Percentiles rank a stretch among this genome's conserved stretches.
These are phyloP conservation scores for Calonectria pauciramosa DNA, from an alignment of 2,329 filamentous ascomycete species.

Conservation along the genomic window DNA sequence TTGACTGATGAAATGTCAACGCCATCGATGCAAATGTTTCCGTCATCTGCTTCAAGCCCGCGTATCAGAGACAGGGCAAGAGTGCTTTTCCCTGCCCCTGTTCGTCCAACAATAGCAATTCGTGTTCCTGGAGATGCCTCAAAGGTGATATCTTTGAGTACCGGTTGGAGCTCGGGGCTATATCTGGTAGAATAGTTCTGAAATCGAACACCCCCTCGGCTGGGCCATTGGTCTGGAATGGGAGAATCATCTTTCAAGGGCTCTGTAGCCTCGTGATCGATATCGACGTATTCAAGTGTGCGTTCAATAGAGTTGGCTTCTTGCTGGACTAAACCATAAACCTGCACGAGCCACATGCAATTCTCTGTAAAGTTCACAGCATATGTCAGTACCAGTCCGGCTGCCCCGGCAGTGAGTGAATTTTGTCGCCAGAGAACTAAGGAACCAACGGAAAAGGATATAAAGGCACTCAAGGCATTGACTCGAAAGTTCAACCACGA, in stretches of 20 bases:
- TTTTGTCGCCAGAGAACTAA: conserved; percentile 70
- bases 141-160: conserved; percentile 78
- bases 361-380: conserved; percentile 75
- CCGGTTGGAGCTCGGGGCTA: conserved; percentile 76
- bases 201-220: conserved; percentile 78
- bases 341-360: conserved; percentile 74
- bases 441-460: conserved; percentile 73
- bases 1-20: conserved; percentile 79
- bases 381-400: conserved; percentile 81
- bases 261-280: conserved; percentile 74
- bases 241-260: conserved; percentile 61
- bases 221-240: conserved; percentile 81
- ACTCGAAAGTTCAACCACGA: conserved; percentile 83
- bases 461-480: conserved; percentile 71
- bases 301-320: conserved; percentile 84
- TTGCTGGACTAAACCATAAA: conserved; percentile 78
- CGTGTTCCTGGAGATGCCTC: conserved; percentile 74
- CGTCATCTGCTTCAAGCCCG: conserved; percentile 77
- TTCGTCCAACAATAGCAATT: conserved; percentile 80
- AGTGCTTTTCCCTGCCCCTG: conserved; percentile 82
- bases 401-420: conserved; percentile 75
- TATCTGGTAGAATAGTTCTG: conserved; percentile 79
- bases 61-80: conserved; percentile 82
- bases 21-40: conserved; percentile 78
- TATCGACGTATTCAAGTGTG: conserved; percentile 79